A percentile compares a stretch with the other conserved stretches of the same genome.
Evolutionary conservation across 139 green algal species (phyloP).

Genomic region (Zygnema cylindricum): DNA sequence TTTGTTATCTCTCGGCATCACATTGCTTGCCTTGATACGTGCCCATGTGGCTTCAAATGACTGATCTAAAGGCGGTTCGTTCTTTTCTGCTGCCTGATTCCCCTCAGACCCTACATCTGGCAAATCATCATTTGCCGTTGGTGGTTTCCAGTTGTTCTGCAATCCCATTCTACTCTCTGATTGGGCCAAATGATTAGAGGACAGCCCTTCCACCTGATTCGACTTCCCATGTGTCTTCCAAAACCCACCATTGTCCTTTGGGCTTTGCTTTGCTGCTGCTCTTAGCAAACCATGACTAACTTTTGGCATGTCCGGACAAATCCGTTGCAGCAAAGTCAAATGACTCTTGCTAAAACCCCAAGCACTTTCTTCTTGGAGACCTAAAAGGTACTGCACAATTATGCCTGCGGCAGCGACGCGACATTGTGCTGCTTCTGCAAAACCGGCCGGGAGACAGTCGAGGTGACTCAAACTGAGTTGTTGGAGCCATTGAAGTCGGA

Average conservation of each 20-base stretch:
- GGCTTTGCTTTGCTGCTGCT: not conserved
- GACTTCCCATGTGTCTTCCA: not conserved
- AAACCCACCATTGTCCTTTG: not conserved
- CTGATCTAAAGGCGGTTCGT: not conserved
- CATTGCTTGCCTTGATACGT: not conserved
- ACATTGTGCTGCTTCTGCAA: constrained; percentile 30
- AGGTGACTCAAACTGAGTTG: constrained; percentile 10
- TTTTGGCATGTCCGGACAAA: constrained; percentile 26
- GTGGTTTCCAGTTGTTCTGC: not conserved
- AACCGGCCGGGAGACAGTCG: not conserved
- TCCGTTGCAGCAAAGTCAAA: not conserved
- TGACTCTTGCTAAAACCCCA: constrained; percentile 10
- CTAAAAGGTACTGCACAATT: constrained; percentile 28
- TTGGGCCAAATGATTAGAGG: not conserved
- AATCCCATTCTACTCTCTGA: not conserved
- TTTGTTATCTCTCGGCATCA: not conserved
- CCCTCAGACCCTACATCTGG: not conserved
- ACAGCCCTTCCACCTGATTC: not conserved
- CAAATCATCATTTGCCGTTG: not conserved
- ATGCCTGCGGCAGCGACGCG: constrained; percentile 23
- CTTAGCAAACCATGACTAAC: not conserved
- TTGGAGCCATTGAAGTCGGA: constrained; percentile 16
- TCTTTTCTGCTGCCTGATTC: not conserved
- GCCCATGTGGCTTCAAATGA: not conserved
- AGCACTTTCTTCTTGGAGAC: constrained; percentile 19